Conservation (phyloP, 2,329 filamentous ascomycete genomes). For the Cercospora berteroae region DNA sequence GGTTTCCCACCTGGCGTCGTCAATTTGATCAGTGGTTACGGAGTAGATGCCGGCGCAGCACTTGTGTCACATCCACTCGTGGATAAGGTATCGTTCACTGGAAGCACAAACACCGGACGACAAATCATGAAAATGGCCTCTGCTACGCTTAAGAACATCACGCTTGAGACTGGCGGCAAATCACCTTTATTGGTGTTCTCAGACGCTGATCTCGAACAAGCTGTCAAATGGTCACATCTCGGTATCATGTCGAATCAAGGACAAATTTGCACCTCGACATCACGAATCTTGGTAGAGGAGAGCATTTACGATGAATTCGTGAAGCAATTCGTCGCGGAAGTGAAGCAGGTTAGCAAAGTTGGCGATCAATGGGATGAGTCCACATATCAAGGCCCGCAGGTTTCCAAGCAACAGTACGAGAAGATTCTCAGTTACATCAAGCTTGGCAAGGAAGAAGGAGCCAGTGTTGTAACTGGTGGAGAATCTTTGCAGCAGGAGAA, state of each 20-base stretch:
- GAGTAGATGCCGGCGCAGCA: conserved; percentile 65
- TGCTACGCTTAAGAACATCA: conserved; percentile 62
- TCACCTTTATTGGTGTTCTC: conserved; percentile 58
- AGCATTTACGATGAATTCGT: conserved; percentile 63
- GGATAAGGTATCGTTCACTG: conserved; percentile 78
- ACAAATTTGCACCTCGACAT: conserved; percentile 60
- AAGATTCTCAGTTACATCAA: conserved; percentile 69
- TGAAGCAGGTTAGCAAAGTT: conserved; percentile 57
- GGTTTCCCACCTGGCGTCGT: conserved; percentile 77
- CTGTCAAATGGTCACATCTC: conserved; percentile 65
- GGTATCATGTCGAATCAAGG: conserved; percentile 60
- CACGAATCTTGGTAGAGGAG: conserved; percentile 57
- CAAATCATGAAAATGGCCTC: conserved; percentile 74
- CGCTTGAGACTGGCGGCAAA: conserved; percentile 61
- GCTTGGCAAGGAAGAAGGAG: conserved; percentile 53
- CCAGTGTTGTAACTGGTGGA: conserved; percentile 30
- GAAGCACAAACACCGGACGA: conserved; percentile 68
- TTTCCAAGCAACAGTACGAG: conserved; percentile 68
- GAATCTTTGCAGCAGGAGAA: conserved; percentile 11
- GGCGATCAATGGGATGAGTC: conserved; percentile 68
- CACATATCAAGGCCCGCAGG: conserved; percentile 73
- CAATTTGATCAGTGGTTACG: conserved; percentile 72
- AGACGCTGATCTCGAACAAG: conserved; percentile 59
- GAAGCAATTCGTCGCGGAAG: conserved; percentile 57
- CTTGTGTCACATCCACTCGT: conserved; percentile 66